Conservation (phyloP, 805 yeast genomes). For the Lachancea meyersii region DNA sequence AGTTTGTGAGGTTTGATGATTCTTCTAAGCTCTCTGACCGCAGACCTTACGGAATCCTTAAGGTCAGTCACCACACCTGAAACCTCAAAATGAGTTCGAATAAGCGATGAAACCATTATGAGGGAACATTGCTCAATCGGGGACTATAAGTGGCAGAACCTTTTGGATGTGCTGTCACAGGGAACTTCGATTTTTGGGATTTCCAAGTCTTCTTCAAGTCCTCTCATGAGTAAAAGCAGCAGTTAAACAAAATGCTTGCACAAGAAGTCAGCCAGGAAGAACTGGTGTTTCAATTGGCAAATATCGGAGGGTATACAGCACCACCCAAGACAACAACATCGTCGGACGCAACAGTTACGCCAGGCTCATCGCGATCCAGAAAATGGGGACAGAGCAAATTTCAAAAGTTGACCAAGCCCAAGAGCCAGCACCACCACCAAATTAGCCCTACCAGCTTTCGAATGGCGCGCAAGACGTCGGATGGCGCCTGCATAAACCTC, state of each 20-base stretch:
- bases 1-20: neutral
- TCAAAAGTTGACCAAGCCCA: constrained; percentile 2
- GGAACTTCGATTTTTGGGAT: neutral
- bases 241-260: neutral
- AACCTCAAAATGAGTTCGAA: neutral
- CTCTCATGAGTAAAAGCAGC: neutral
- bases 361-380: constrained; percentile 16
- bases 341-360: constrained; percentile 5
- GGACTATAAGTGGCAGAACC: neutral
- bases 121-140: neutral
- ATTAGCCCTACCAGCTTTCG: neutral
- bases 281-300: constrained; percentile 11
- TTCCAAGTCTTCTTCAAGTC: neutral
- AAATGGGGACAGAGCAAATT: constrained; percentile 16
- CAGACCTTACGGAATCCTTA: neutral
- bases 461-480: neutral
- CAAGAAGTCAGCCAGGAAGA: constrained; percentile 7
- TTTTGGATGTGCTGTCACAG: neutral
- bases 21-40: neutral
- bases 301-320: constrained; percentile 8
- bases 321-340: constrained; percentile 2
- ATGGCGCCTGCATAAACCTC: neutral
- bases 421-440: constrained; percentile 1
- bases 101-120: neutral
- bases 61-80: neutral